Conservation (phyloP, 2,329 filamentous ascomycete species). For the Kalaharituber pfeilii region DNA sequence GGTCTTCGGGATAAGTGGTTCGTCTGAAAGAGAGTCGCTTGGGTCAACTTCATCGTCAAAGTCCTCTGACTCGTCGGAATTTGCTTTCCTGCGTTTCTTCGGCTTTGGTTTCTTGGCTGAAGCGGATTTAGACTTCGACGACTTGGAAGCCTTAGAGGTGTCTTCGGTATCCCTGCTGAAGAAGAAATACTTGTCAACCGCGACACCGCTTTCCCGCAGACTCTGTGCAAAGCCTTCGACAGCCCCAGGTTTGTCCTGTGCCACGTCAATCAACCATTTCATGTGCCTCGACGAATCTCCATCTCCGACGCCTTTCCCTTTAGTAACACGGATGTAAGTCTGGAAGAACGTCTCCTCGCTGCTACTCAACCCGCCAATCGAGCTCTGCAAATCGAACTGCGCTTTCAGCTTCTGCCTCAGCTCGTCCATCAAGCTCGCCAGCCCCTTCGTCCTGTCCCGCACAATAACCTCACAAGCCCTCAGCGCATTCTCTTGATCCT, state of each 20-base stretch:
- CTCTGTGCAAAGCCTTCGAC: background rate
- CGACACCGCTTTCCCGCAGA: background rate
- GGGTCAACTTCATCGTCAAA: conserved; percentile 1
- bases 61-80: conserved; percentile 2
- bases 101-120: conserved; percentile 3
- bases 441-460: conserved; percentile 21
- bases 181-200: conserved; percentile 2
- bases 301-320: conserved; percentile 7
- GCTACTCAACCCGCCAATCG: conserved; percentile 3
- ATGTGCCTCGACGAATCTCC: conserved; percentile 2
- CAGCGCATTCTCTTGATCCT: conserved; percentile 22
- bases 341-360: conserved; percentile 1
- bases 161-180: conserved; percentile 4
- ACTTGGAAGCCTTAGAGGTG: background rate
- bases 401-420: conserved; percentile 17
- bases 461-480: conserved; percentile 26
- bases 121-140: background rate
- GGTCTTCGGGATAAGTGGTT: conserved; percentile 6
- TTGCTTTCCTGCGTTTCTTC: conserved; percentile 4
- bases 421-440: conserved; percentile 20
- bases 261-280: conserved; percentile 3
- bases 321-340: background rate
- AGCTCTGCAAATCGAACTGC: conserved; percentile 4
- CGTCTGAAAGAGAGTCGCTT: conserved; percentile 4
- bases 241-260: background rate